Conservation (phyloP, 805 yeast species). For the Starmerella khaoyaiensis region DNA sequence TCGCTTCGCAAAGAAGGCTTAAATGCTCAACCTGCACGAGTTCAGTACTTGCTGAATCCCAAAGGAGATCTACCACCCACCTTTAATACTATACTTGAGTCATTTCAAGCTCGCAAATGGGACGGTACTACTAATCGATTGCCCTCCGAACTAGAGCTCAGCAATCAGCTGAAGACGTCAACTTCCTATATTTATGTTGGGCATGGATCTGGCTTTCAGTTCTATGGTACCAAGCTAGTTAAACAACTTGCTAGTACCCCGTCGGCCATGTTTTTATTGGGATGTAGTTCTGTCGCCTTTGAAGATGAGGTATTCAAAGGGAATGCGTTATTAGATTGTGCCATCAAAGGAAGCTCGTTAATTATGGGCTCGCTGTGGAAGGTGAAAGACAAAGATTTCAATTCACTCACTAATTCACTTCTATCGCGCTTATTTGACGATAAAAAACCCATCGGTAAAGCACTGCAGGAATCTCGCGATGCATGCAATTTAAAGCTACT, state of each 20-base stretch:
- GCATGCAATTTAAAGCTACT: slow-evolving; percentile 57
- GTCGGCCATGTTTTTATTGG: slow-evolving; percentile 44
- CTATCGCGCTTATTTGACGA: slow-evolving; percentile 32
- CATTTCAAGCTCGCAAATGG: slow-evolving; percentile 37
- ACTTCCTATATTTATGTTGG: slow-evolving; percentile 69
- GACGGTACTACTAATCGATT: slow-evolving; percentile 39
- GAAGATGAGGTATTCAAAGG: slow-evolving; percentile 46
- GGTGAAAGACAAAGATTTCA: slow-evolving; percentile 92
- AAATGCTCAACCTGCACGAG: background rate
- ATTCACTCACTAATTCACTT: slow-evolving; percentile 51
- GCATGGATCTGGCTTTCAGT: slow-evolving; percentile 94
- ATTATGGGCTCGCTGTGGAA: slow-evolving; percentile 87
- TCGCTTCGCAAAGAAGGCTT: background rate
- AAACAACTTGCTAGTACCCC: slow-evolving; percentile 32
- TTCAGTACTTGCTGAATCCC: slow-evolving; percentile 63
- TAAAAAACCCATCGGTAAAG: slow-evolving; percentile 28
- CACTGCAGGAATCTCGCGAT: slow-evolving; percentile 50
- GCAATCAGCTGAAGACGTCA: slow-evolving; percentile 31
- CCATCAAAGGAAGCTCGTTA: slow-evolving; percentile 72
- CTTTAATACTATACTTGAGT: slow-evolving; percentile 40
- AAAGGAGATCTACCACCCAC: slow-evolving; percentile 62
- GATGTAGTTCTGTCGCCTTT: slow-evolving; percentile 70
- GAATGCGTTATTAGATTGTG: slow-evolving; percentile 68
- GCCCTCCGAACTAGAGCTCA: slow-evolving; percentile 47
- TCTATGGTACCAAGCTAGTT: slow-evolving; percentile 37